These are phyloP conservation scores for Venturiaceae sp. DNA, from an alignment of 2,329 filamentous ascomycete species.

Conservation along the genomic window DNA sequence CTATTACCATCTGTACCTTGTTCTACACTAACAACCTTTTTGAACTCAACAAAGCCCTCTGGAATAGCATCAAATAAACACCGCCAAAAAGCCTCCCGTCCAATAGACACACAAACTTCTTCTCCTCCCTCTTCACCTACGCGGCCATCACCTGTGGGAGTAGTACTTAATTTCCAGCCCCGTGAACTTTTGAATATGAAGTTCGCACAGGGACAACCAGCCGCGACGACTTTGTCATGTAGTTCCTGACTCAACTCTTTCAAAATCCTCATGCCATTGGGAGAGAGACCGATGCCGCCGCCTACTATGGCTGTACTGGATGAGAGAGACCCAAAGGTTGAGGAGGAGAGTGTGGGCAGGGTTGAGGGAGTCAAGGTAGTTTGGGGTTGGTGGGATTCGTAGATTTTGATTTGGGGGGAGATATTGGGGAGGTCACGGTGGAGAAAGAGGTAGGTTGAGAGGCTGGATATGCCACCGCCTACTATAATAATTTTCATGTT, in stretches of 20 bases:
- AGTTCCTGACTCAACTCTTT: constrained; percentile 13
- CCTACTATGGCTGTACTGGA: constrained; percentile 15
- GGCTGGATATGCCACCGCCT: constrained; percentile 16
- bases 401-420: constrained; percentile 14
- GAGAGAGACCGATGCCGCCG: constrained; percentile 18
- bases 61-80: constrained; percentile 10
- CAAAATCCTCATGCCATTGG: constrained; percentile 19
- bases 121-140: constrained; percentile 8
- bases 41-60: not conserved
- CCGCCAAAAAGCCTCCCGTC: constrained; percentile 17
- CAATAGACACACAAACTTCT: constrained; percentile 13
- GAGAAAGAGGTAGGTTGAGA: constrained; percentile 18
- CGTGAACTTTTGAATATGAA: constrained; percentile 12
- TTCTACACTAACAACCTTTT: constrained; percentile 8
- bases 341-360: not conserved
- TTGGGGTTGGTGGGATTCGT: constrained; percentile 15
- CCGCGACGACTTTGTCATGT: constrained; percentile 13
- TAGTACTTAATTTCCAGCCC: constrained; percentile 1
- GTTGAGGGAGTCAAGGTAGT: not conserved
- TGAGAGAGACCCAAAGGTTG: constrained; percentile 1
- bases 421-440: constrained; percentile 14
- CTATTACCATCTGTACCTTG: not conserved
- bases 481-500: constrained; percentile 19
- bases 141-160: constrained; percentile 10
- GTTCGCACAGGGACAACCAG: constrained; percentile 14